Base-by-base conservation (phyloP, 371 early-diverging fungal species). In the Chytridium lagenaria region DNA sequence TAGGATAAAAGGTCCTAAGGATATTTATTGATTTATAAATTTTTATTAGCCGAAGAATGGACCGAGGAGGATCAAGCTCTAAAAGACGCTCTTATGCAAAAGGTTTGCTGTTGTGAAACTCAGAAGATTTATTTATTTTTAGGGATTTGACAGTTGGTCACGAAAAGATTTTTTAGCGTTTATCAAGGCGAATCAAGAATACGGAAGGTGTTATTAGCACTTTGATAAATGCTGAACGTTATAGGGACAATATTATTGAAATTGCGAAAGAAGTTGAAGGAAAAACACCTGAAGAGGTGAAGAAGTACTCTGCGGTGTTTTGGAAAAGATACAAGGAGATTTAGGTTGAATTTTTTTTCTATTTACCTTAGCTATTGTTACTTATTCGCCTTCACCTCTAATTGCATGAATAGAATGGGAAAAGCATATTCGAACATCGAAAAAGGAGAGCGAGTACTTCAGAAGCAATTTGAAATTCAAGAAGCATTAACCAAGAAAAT, bases 161-260 rank as follows among this genome's bases (percentile, higher is more conserved):
- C 93, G 93, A 70, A 92, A 93, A 50, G 99, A 99, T 72, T 99
- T 95, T 83, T 86, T 85, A 50, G 83, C 87, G 1, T 98, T 98
- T 76, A 84, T 96, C 77, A 92, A 91, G 71, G 96, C 95, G 0
- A 90, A 92, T 76, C 98, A 97, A 74, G 91, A 88, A 78, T 92
- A 92, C 76, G 99, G 99, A 1, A 86, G 93, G 81, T 86, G 71
- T 55, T 78, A 26, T 59, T 19, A 26, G 2, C 28, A 37, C 2
- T 26, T 22, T 15, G 3, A 2, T 28, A 16, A 28, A 23, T 26
- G 31, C 50, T 31, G n/a, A 67, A 59, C 36, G n/a, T 15, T 19
- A 28, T 67, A 88, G 92, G 23, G 78, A 87, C 68, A 89, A 93
- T 70, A 73, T 96, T 67, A 78, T 83, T 28, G 86, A 86, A n/a